Conservation (phyloP, 306 rosid species). For the cucumber (Cucumis sativus) region DNA sequence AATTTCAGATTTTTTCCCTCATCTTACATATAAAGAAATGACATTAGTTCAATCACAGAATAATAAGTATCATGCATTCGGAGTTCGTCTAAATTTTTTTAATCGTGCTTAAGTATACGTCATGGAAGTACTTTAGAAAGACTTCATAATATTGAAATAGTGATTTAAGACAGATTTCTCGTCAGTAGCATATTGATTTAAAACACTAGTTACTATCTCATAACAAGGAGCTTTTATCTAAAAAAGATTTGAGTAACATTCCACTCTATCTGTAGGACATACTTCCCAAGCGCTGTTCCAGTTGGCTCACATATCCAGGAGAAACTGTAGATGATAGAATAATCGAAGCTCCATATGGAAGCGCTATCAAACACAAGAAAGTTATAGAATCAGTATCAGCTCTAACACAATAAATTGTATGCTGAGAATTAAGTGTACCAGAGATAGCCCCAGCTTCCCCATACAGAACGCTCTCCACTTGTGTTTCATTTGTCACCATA, state of each 20-base stretch:
- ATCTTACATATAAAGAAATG: constrained; percentile 37
- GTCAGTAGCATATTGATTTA: neutral
- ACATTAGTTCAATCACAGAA: constrained; percentile 15
- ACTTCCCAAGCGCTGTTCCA: constrained; percentile 63
- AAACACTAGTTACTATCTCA: neutral
- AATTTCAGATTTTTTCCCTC: constrained; percentile 70
- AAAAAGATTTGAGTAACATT: neutral
- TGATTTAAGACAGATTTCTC: neutral
- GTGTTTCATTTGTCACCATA: constrained; percentile 87
- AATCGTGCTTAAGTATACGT: neutral
- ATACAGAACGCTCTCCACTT: constrained; percentile 69
- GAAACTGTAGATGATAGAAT: constrained; percentile 90
- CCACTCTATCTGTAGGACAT: constrained; percentile 19
- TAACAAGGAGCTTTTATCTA: neutral
- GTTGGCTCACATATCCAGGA: constrained; percentile 79
- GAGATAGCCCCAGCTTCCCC: constrained; percentile 83
- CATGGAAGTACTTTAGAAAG: neutral
- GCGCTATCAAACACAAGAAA: constrained; percentile 34
- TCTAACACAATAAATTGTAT: neutral
- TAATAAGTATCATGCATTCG: constrained; percentile 1
- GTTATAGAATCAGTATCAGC: constrained; percentile 14
- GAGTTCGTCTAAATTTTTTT: neutral
- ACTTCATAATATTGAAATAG: neutral
- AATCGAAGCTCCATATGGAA: constrained; percentile 71
- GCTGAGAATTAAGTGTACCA: constrained; percentile 37